A percentile compares a stretch with the other conserved stretches of the same genome.
phyloP scores from a whole-genome alignment of 331 rosid genomes.

The Malus hybrid region DNA sequence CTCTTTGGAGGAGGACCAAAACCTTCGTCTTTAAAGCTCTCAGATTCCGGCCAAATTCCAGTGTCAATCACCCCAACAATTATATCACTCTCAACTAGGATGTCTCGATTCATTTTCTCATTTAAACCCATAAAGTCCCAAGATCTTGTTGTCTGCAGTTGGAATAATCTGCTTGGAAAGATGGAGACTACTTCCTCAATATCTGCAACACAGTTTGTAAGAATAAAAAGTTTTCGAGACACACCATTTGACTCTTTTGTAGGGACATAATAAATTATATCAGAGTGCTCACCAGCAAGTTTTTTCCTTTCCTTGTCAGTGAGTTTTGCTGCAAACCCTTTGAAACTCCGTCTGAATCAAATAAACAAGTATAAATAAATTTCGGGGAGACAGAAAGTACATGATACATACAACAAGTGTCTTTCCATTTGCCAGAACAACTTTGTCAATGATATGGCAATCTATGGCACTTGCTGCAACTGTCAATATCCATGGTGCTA shows the following conservation, averaged over 20 bases:
- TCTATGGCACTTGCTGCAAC: conserved; percentile 26
- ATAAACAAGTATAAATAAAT: too few species aligned
- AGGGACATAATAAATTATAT: too few species aligned
- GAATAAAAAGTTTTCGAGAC: too few species aligned
- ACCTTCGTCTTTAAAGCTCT: neutral
- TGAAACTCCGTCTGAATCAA: too few species aligned
- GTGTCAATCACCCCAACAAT: conserved; percentile 20
- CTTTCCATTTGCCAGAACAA: conserved; percentile 25
- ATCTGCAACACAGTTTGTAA: neutral
- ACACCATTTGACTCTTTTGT: too few species aligned
- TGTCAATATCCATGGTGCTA: conserved; percentile 26
- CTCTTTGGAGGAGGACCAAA: too few species aligned
- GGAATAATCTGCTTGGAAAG: conserved; percentile 15
- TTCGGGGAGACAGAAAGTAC: too few species aligned
- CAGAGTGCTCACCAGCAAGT: neutral
- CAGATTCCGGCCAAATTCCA: conserved; percentile 35
- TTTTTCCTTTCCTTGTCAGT: conserved; percentile 14
- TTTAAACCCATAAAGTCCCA: conserved; percentile 40
- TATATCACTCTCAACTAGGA: conserved; percentile 10
- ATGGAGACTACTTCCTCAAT: conserved; percentile 27
- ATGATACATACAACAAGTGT: neutral
- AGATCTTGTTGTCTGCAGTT: conserved; percentile 33
- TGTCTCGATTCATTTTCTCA: neutral
- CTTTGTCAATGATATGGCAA: conserved; percentile 13
- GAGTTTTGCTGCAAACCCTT: conserved; percentile 32